Base-by-base conservation (phyloP, 2,329 filamentous ascomycete species). In the Pestalotiopsis sp. region DNA sequence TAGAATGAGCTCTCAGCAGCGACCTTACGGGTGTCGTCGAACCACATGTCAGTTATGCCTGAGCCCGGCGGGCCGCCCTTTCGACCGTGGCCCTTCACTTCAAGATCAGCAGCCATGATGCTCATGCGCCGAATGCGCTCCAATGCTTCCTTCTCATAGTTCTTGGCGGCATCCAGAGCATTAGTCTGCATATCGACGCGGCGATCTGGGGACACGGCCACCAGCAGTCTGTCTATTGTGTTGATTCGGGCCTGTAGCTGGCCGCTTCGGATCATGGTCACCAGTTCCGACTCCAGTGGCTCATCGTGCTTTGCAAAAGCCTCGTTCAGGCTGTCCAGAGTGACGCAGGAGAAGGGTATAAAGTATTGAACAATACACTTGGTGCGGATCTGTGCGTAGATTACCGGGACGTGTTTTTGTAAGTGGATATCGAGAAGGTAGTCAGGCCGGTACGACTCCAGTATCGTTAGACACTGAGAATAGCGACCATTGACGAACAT, bases 291-390 rank as follows among this genome's bases (percentile, higher is more conserved):
- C 74, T 94, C 90, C 61, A 95, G 90, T 4, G 87, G 85, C 70
- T 86, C 82, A 4, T 87, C 87, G 0, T 88, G 83, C 2, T 85
- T 83, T 0, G 89, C 90, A 79, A 99, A 98, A 2, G 93, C 91
- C 45, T 87, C 84, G 9, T 92, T 90, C 84, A 99, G 89, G 70
- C 90, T 94, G 23, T 91, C 87, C 4, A 98, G 84, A 0, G 92
- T 95, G 70, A 98, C 94, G 72, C 91, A 91, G 57, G 92, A 97
- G 80, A 97, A 99, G 0, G 96, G 95, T 27, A 93, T 87, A 74
- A 97, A 92, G 81, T 98, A 98, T 77, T 97, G 93, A 27, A 95
- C 89, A 69, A 99, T 98, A 75, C 95, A 95, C 83, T 98, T 98
- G 75, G 88, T 92, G 69, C 96, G 90, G 73, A 99, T 94, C 62